Percentiles rank a stretch among this genome's conserved stretches.
These are phyloP conservation scores for Rosa hybrid DNA, from an alignment of 331 rosid species.

Conservation along the genomic window DNA sequence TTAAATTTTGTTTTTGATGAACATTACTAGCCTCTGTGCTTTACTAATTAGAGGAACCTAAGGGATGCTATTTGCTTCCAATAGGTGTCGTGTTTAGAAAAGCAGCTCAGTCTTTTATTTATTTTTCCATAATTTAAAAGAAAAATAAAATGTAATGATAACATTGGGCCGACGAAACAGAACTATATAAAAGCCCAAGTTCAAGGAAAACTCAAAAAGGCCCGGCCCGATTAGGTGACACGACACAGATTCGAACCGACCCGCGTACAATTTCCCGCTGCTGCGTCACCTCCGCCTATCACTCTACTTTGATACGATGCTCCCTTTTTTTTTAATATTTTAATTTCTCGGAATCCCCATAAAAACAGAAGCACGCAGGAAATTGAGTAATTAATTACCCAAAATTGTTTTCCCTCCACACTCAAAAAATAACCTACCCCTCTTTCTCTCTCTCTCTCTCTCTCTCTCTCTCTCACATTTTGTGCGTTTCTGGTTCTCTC, in stretches of 20 bases:
- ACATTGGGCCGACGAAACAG: neutral
- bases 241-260: constrained; percentile 2
- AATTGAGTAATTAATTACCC: constrained; percentile 7
- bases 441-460: neutral
- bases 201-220: neutral
- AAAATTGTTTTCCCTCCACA: constrained; percentile 1
- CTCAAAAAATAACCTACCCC: constrained; percentile 10
- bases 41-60: neutral
- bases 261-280: constrained; percentile 8
- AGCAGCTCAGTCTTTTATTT: too few species aligned
- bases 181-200: neutral
- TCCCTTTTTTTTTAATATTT: neutral
- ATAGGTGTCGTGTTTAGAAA: too few species aligned
- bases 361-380: neutral
- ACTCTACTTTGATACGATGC: neutral
- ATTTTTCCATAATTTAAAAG: too few species aligned
- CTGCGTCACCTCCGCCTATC: constrained; percentile 5
- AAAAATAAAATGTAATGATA: too few species aligned
- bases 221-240: neutral
- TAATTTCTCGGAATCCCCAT: neutral
- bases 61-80: too few species aligned
- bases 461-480: neutral
- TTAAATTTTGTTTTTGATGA: too few species aligned
- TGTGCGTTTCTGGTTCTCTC: neutral
- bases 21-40: neutral